Base-by-base conservation (phyloP, 257 asterid genomes). In the Nemophila menziesii region DNA sequence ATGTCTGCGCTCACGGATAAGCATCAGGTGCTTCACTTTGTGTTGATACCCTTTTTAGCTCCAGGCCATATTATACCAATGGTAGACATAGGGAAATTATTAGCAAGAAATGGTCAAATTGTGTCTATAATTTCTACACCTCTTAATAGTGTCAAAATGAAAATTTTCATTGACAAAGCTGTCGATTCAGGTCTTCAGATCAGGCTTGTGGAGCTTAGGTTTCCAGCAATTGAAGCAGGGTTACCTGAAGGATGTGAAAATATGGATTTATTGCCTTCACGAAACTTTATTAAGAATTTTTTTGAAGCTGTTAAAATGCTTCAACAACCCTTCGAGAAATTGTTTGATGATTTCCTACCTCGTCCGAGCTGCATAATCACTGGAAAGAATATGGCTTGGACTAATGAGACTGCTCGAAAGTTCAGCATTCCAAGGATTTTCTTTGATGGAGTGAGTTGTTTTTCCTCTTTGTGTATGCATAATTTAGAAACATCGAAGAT, bases 1-100 rank as follows among this genome's bases (percentile, higher is more conserved):
- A n/a, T n/a, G n/a, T n/a, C n/a, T n/a, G n/a, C n/a, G n/a, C n/a
- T n/a, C n/a, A n/a, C n/a, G n/a, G n/a, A n/a, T n/a, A n/a, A n/a
- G n/a, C n/a, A n/a, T n/a, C n/a, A 64, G 39, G 14, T 58, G 1
- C 75, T 58, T 57, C 82, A 70, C 55, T 73, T 73, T 42, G 50
- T 71, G 22, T 39, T 73, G 55, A 17, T 70, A 55, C 87, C 87
- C 19, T 62, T 67, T 40, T 58, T 77, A 72, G 70, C 82, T 17
- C 79, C 61, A 22, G 74, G 82, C 39, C 87, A 77, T 56, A 52
- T 57, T 42, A 70, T 73, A 5, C 79, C 87, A 15, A 58, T 77
- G 67, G 34, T 55, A 0, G 77, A 73, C 21, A 58, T 74, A n/a
- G n/a, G n/a, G n/a, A n/a, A n/a, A n/a, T n/a, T n/a, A n/a, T n/a